These are phyloP conservation scores for Vitis labrusca DNA, from an alignment of 164 flowering plant genomes.

Conservation along the genomic window DNA sequence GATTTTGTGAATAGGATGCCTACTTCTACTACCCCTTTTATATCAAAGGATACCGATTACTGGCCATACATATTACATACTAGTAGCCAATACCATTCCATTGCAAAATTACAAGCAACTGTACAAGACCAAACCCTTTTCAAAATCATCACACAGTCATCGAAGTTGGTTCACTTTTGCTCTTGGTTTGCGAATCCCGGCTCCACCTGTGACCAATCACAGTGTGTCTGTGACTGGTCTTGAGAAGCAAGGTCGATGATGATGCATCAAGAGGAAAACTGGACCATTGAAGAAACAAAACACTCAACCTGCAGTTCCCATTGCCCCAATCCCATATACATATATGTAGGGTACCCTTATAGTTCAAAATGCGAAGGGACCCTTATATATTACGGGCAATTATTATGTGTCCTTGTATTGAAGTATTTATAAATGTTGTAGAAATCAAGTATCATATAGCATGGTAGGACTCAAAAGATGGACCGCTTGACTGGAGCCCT, in stretches of 20 bases:
- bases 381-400: not conserved
- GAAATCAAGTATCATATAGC: not conserved
- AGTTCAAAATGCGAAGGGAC: not conserved
- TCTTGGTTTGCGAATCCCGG: not conserved
- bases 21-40: no score
- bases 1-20: no score
- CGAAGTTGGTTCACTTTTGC: not conserved
- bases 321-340: not conserved
- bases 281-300: not conserved
- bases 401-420: not conserved
- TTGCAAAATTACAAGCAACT: not conserved
- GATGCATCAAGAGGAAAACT: not conserved
- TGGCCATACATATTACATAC: no score
- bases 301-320: not conserved
- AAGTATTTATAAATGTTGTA: not conserved
- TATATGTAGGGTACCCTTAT: not conserved
- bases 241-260: not conserved
- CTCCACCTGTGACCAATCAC: not conserved
- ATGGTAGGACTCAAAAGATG: slow-evolving; percentile 47
- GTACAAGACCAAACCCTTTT: not conserved
- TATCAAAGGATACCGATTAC: no score
- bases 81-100: no score
- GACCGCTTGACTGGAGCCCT: slow-evolving; percentile 74
- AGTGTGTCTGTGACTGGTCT: not conserved
- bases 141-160: not conserved